Base-by-base conservation (phyloP, 306 rosid genomes). In the Begonia loranthoides region DNA sequence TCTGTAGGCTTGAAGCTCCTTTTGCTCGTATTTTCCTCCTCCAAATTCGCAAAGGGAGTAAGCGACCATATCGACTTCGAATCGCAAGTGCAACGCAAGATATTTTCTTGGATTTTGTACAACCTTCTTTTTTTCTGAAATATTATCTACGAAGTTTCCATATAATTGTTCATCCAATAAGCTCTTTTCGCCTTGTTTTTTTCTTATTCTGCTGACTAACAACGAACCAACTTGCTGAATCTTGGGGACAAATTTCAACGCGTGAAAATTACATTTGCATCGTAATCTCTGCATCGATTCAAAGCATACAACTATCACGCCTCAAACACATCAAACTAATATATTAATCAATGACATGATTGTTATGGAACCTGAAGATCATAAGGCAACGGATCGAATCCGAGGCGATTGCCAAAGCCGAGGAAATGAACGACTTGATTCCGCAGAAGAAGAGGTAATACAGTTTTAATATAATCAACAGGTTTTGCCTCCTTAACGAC, bases 261-360 rank as follows among this genome's bases (percentile, higher is more conserved):
- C 94, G 53, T 90, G 95, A 73, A 82, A 90, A 71, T 90, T 90
- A 66, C 95, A 90, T 81, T 82, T 90, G 79, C 97, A 90, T 78
- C 97, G 78, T 70, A 85, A 28, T 76, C 71, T 82, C 97, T 85
- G 87, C 72, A 63, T 40, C 49, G 12, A 41, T 47, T 40, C 56
- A 45, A 60, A 57, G 22, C 55, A 56, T 38, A 52, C 34, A 57
- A 22, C 47, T 46, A 38, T 24, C 13, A 46, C 61, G 9, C 6
- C n/a, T 17, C 15, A 54, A 38, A 16, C 51, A 19, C 40, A 43
- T 9, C 45, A 36, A 41, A 45, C 21, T 55, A 28, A 28, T 28
- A 28, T 28, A 28, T 28, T 28, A 28, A 28, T 28, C 36, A 28
- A 1, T 28, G 36, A 28, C 5, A 28, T 8, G 9, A 28, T 28